Base-by-base conservation (phyloP, 495 filamentous ascomycete genomes). In the Aspergillus indologenus region DNA sequence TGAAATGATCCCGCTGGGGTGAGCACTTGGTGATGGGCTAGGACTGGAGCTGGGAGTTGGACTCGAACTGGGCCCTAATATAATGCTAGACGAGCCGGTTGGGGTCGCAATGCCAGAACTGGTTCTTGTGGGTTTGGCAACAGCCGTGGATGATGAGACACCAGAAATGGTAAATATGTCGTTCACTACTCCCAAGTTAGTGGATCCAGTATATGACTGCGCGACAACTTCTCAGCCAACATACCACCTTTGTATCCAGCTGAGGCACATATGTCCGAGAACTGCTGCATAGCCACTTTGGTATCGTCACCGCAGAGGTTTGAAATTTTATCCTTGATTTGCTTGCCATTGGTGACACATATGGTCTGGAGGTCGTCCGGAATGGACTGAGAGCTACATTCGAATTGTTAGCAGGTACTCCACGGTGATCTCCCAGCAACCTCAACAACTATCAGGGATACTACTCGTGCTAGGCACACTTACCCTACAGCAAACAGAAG, bases 401-500 rank as follows among this genome's bases (percentile, higher is more conserved):
- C 45, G 12, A 29, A 57, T 75, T n/a, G n/a, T n/a, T 56, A 73
- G 62, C 54, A 60, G 29, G 55, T n/a, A n/a, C n/a, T n/a, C n/a
- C n/a, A n/a, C 14, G 23, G 22, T 57, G 26, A 24, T 31, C 17
- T 18, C 48, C 24, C 21, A 19, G 51, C 22, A 9, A 29, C 26
- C 26, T 29, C 26, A 9, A 21, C 48, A 14, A 31, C 24, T 2
- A 11, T 2, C 12, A 11, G 5, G 34, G 34, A 40, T 40, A 40
- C 34, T 40, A 40, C 34, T 40, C 4, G 26, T 29, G 9, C 26
- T 29, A 11, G 34, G 34, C 34, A 9, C 12, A 11, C 73, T 46
- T 71, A 77, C 74, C 71, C 71, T 11, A 77, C 68, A 34, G 69
- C 69, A 8, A 65, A 65, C 50, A 75, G 61, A 26, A 77, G 61